A percentile compares a stretch with the other conserved stretches of the same genome.
Evolutionary conservation across 2,329 filamentous ascomycete genomes (phyloP).

Genomic region (Pseudogymnoascus sp.): DNA sequence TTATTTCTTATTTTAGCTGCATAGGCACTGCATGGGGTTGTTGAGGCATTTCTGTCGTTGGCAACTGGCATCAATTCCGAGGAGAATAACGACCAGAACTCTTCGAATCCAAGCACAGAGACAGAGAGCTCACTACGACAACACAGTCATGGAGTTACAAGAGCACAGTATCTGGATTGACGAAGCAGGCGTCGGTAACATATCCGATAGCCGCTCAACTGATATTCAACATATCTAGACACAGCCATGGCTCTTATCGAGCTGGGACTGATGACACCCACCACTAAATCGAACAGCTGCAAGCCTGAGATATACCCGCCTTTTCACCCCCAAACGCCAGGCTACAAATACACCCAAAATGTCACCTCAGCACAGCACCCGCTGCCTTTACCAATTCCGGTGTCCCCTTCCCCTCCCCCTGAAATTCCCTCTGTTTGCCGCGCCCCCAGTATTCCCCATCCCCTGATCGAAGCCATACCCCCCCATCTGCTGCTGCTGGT

Average conservation of each 20-base stretch:
- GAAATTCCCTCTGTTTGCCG: slow-evolving; percentile 18
- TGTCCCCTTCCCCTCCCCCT: slow-evolving; percentile 23
- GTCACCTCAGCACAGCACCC: neutral
- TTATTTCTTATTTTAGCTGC: neutral
- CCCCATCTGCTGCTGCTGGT: slow-evolving; percentile 22
- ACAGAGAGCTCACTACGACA: neutral
- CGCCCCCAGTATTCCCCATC: slow-evolving; percentile 19
- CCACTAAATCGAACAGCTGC: neutral
- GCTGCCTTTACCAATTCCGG: neutral
- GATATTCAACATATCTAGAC: neutral
- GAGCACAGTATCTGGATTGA: neutral
- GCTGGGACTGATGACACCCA: neutral
- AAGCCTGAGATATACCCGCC: neutral
- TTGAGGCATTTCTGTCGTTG: neutral
- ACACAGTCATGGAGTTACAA: neutral
- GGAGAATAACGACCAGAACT: neutral
- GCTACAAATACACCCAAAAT: slow-evolving; percentile 4
- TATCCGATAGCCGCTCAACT: neutral
- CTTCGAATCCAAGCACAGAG: neutral
- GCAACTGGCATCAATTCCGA: neutral
- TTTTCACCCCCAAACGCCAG: slow-evolving; percentile 3
- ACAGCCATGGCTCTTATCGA: neutral
- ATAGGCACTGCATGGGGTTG: neutral
- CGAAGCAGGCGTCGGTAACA: neutral
- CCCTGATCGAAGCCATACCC: slow-evolving; percentile 24